Base-by-base conservation (phyloP, 768 basidiomycete species). In the Tubosaeta brunneosetosa region DNA sequence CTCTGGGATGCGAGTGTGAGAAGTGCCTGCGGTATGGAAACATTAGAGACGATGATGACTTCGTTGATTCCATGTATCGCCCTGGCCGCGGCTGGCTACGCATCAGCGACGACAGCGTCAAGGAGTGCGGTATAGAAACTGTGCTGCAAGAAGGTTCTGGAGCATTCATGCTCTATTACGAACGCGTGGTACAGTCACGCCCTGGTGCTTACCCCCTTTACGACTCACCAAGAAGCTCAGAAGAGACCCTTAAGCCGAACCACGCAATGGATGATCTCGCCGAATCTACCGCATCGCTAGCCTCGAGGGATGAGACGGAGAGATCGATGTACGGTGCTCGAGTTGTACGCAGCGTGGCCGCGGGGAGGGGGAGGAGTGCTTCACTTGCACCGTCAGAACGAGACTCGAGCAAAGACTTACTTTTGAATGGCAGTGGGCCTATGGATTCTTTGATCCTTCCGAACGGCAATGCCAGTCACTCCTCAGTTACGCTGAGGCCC, bases 81-180 rank as follows among this genome's bases (percentile, higher is more conserved):
- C 71, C 79, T 3, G 85, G 85, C 7, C 73, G 71, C 26, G 88
- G 91, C 3, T 97, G 95, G 95, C 72, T 97, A 51, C 75, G 91
- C 51, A 85, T 94, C 55, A 91, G 88, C 63, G 95, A 99, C 71
- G 87, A 91, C 59, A 72, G 79, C 4, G 91, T 94, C 49, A 73
- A 77, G 29, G 87, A 91, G 60, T 83, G 84, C 34, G 86, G 86
- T 26, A 77, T 93, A 49, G 83, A 87, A 71, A 73, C 74, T 49
- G 90, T 91, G 63, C 69, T 91, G 49, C 72, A 76, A 64, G 88
- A 88, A 76, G 87, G 85, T 48, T 74, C 79, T 17, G 89, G 82
- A 55, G 78, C 76, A 16, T 95, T 97, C 69, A 91, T 99, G 89
- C 77, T 97, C 36, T 98, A 91, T 64, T 99, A 98, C 61, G 95